Percentiles rank a stretch among this genome's conserved stretches.
These are phyloP conservation scores for Lodderomyces oxycetoniae DNA, from an alignment of 1,139 yeast species.

Conservation along the genomic window DNA sequence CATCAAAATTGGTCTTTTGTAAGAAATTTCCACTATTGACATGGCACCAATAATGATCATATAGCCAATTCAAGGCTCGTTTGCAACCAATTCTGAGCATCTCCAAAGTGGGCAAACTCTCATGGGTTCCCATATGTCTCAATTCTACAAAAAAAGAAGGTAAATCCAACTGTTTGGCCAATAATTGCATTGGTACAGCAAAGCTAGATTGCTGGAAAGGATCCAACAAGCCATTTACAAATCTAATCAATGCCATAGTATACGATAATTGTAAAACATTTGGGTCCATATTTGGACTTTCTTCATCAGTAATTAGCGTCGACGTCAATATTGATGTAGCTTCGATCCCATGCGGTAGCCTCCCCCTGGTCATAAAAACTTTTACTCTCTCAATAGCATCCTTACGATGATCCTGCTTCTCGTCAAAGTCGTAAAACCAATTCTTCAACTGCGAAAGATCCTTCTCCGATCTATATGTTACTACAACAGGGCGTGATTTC, in stretches of 20 bases:
- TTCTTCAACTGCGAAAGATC: constrained; percentile 53
- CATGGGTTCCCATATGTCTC: constrained; percentile 91
- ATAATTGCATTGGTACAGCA: constrained; percentile 72
- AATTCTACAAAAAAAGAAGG: constrained; percentile 87
- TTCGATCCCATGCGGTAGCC: constrained; percentile 44
- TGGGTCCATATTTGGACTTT: constrained; percentile 18
- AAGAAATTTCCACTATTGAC: constrained; percentile 18
- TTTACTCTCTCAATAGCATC: constrained; percentile 46
- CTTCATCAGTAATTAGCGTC: constrained; percentile 34
- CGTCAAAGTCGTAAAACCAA: constrained; percentile 50
- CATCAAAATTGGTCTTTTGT: neutral
- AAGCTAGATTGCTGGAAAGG: constrained; percentile 75
- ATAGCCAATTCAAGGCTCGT: constrained; percentile 73
- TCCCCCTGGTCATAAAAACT: constrained; percentile 35
- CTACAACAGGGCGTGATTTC: constrained; percentile 37
- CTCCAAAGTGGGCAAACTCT: constrained; percentile 65
- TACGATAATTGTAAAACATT: constrained; percentile 47
- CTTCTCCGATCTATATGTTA: constrained; percentile 49
- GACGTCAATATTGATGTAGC: constrained; percentile 62
- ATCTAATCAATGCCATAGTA: constrained; percentile 75
- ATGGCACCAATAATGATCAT: constrained; percentile 67
- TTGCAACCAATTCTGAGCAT: constrained; percentile 55
- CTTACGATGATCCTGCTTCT: constrained; percentile 20
- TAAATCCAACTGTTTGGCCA: constrained; percentile 65
- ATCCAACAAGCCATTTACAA: constrained; percentile 89